Percentiles rank a stretch among this genome's conserved stretches.
phyloP scores from a whole-genome alignment of 2,329 filamentous ascomycete genomes.

The Annulohypoxylon truncatum region DNA sequence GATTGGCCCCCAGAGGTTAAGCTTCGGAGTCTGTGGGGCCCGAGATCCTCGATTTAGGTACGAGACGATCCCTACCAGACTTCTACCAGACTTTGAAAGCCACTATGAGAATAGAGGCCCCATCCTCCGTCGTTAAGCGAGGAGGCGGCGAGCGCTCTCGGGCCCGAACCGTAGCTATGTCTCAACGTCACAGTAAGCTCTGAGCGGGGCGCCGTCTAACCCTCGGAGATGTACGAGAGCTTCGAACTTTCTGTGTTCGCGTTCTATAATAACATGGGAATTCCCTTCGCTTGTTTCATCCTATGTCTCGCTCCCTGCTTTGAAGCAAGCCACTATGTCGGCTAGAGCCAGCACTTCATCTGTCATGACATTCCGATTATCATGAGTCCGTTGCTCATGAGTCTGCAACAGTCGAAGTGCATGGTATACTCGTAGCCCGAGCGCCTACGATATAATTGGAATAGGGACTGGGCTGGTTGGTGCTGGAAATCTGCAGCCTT shows the following conservation, averaged over 20 bases:
- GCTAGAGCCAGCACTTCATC: background rate
- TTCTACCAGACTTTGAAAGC: background rate
- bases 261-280: background rate
- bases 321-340: conserved; percentile 19
- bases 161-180: conserved; percentile 22
- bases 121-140: conserved; percentile 1
- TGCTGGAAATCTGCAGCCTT: background rate
- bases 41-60: conserved; percentile 18
- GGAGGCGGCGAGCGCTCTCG: conserved; percentile 5
- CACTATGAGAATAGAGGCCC: conserved; percentile 2
- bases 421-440: background rate
- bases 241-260: background rate
- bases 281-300: conserved; percentile 12
- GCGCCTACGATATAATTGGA: conserved; percentile 16
- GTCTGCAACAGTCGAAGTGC: background rate
- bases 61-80: conserved; percentile 14
- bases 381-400: background rate
- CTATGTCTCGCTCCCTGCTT: background rate
- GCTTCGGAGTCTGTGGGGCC: background rate
- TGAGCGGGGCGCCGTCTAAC: background rate
- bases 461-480: background rate
- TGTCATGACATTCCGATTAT: background rate
- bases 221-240: conserved; percentile 18
- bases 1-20: background rate
- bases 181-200: conserved; percentile 32